Conservation (phyloP, 768 basidiomycete genomes). For the Ramaria sp. region DNA sequence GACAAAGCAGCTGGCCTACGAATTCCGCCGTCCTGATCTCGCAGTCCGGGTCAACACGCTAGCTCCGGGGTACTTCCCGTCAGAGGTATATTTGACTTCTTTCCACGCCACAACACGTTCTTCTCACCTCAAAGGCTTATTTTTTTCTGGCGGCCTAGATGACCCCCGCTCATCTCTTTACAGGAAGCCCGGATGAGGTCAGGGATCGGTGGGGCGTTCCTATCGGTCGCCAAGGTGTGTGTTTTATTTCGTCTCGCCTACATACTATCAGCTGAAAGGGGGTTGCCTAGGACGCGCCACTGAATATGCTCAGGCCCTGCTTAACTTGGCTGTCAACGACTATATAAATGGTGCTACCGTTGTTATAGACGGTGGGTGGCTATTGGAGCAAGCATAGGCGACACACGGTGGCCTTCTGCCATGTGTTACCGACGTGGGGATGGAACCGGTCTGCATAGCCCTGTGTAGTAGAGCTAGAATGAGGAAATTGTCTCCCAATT, state of each 20-base stretch:
- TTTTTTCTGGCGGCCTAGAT: not conserved
- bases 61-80: slow-evolving; percentile 10
- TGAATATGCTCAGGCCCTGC: slow-evolving; percentile 9
- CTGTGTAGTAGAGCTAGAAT: too few relatives aligned
- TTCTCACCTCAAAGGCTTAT: not conserved
- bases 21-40: slow-evolving; percentile 4
- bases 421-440: too few relatives aligned
- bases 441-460: too few relatives aligned
- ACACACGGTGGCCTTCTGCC: not conserved
- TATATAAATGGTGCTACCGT: slow-evolving; percentile 8
- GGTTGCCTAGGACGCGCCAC: not conserved
- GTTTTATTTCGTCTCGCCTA: not conserved
- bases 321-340: slow-evolving; percentile 1
- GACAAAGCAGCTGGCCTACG: slow-evolving; percentile 9
- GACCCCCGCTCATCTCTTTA: slow-evolving; percentile 6
- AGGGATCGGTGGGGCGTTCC: slow-evolving; percentile 7
- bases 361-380: slow-evolving; percentile 10
- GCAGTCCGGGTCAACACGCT: slow-evolving; percentile 8
- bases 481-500: too few relatives aligned
- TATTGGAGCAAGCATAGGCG: slow-evolving; percentile 6
- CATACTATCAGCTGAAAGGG: not conserved
- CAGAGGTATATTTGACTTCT: not conserved
- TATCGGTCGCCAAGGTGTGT: slow-evolving; percentile 3
- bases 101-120: not conserved
- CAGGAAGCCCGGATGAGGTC: not conserved